phyloP scores from a whole-genome alignment of 2,329 filamentous ascomycete genomes.

The Botrytis tulipae region DNA sequence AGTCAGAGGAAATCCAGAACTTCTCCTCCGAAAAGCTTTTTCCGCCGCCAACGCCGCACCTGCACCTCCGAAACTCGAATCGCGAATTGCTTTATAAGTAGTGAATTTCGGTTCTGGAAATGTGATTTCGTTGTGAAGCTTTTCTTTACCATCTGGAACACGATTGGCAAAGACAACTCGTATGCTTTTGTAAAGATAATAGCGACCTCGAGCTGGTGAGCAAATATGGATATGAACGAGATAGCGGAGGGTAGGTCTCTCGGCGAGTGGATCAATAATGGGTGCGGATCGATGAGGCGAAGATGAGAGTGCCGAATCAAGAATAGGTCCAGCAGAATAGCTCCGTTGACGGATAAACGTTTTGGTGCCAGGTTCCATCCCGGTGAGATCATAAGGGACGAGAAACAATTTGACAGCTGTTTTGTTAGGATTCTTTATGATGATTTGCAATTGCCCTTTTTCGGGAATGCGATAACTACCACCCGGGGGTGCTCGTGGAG shows the following conservation, averaged over 20 bases:
- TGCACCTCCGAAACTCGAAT: slow-evolving; percentile 38
- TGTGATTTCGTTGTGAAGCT: slow-evolving; percentile 83
- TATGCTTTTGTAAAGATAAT: slow-evolving; percentile 87
- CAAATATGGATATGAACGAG: slow-evolving; percentile 92
- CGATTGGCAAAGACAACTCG: slow-evolving; percentile 95
- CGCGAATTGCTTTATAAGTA: slow-evolving; percentile 63
- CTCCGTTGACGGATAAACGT: slow-evolving; percentile 94
- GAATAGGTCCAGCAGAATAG: slow-evolving; percentile 82
- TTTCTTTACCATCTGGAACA: slow-evolving; percentile 93
- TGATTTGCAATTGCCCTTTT: slow-evolving; percentile 90
- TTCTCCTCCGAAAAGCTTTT: slow-evolving; percentile 57
- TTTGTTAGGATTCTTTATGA: slow-evolving; percentile 98
- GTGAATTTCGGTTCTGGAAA: slow-evolving; percentile 84
- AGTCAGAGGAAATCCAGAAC: slow-evolving; percentile 47
- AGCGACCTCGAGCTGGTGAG: slow-evolving; percentile 77
- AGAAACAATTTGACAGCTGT: slow-evolving; percentile 96
- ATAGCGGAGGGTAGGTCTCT: slow-evolving; percentile 79
- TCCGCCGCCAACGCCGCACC: slow-evolving; percentile 56
- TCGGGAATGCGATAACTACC: slow-evolving; percentile 93
- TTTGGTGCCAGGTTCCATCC: slow-evolving; percentile 92
- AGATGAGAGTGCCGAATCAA: slow-evolving; percentile 52
- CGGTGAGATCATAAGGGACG: slow-evolving; percentile 85
- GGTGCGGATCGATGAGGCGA: slow-evolving; percentile 23
- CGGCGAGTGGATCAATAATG: slow-evolving; percentile 37
- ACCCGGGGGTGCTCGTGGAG: slow-evolving; percentile 70